These are phyloP conservation scores for Lotmaria passim DNA, from an alignment of 208 protist genomes.

Conservation along the genomic window DNA sequence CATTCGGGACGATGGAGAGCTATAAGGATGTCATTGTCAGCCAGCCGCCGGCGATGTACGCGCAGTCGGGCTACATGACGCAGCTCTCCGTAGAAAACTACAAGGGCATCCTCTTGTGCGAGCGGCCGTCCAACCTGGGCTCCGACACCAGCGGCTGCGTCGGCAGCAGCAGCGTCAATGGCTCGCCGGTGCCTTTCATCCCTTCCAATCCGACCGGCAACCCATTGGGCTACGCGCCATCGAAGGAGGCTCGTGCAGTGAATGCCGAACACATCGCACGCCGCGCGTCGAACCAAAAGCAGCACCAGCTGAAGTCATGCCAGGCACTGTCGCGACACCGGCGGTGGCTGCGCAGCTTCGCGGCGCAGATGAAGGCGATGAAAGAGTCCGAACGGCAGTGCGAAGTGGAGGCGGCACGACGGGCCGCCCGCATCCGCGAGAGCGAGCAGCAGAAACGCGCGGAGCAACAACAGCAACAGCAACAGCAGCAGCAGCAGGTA, in stretches of 20 bases:
- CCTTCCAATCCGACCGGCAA: constrained; percentile 59
- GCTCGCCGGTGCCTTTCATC: constrained; percentile 46
- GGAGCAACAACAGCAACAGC: constrained; percentile 27
- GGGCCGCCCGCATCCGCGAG: constrained; percentile 49
- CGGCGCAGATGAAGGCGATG: constrained; percentile 81
- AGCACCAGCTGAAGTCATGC: constrained; percentile 46
- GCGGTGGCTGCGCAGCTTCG: constrained; percentile 87
- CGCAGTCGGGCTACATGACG: constrained; percentile 35
- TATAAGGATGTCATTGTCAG: constrained; percentile 92
- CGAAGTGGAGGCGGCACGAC: constrained; percentile 68
- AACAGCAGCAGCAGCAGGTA: constrained; percentile 6
- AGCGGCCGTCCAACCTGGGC: constrained; percentile 60
- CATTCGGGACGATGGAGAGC: constrained; percentile 59
- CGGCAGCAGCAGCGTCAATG: constrained; percentile 1
- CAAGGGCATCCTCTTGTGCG: constrained; percentile 91
- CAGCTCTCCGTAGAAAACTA: constrained; percentile 87
- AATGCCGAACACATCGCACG: constrained; percentile 49
- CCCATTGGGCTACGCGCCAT: constrained; percentile 69
- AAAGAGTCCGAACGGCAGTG: constrained; percentile 69
- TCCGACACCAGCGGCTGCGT: constrained; percentile 22
- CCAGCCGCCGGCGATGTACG: constrained; percentile 83
- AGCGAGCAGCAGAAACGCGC: constrained; percentile 30
- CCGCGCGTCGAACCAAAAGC: constrained; percentile 60
- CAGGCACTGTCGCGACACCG: constrained; percentile 74
- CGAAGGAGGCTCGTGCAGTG: constrained; percentile 53